Percentiles rank a stretch among this genome's conserved stretches.
phyloP scores from a whole-genome alignment of 305 asterid genomes.

The Fraxinus velutina region DNA sequence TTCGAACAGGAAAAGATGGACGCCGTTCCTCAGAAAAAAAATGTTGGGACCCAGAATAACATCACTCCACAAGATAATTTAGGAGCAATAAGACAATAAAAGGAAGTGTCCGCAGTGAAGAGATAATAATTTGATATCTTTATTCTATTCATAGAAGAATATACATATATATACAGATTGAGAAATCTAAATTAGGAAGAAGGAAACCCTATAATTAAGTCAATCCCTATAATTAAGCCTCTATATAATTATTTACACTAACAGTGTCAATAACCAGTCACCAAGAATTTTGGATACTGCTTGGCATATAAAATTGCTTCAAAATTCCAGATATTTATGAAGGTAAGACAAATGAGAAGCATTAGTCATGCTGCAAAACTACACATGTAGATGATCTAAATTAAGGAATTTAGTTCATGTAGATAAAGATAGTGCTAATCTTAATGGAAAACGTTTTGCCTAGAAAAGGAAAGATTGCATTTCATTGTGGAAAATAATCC shows the following conservation, averaged over 20 bases:
- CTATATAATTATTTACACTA: too few relatives aligned
- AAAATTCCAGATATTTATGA: not conserved
- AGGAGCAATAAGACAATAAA: not conserved
- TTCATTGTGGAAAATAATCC: not conserved
- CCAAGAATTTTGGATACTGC: not conserved
- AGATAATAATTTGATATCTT: too few relatives aligned
- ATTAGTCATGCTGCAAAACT: slow-evolving; percentile 2
- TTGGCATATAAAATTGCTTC: slow-evolving; percentile 1
- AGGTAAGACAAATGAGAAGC: not conserved
- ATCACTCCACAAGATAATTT: not conserved
- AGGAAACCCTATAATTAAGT: too few relatives aligned
- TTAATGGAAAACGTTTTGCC: not conserved
- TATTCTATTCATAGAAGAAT: too few relatives aligned
- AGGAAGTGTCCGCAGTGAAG: not conserved
- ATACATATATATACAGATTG: too few relatives aligned
- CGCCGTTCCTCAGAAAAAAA: not conserved
- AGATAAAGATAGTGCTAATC: not conserved
- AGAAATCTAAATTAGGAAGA: too few relatives aligned
- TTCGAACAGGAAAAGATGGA: not conserved
- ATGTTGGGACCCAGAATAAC: not conserved
- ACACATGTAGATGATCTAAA: slow-evolving; percentile 2
- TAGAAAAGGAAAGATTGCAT: not conserved
- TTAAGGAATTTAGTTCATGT: not conserved
- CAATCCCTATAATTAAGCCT: too few relatives aligned
- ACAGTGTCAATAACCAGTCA: not conserved